phyloP scores from a whole-genome alignment of 2,329 filamentous ascomycete genomes.

The Albophoma yamanashiensis region DNA sequence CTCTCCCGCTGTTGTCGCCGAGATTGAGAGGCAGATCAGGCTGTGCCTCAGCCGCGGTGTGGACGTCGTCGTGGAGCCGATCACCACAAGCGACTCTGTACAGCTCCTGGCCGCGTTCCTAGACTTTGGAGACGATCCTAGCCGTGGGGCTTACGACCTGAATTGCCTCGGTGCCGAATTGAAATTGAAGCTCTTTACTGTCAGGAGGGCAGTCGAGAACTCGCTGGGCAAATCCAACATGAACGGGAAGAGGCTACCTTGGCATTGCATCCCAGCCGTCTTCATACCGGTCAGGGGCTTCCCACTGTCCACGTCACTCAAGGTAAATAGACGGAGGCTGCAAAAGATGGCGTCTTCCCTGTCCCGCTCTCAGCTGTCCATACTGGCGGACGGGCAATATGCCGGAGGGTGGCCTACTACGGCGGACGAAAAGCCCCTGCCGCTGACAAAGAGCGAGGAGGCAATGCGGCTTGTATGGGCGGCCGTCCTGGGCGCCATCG shows the following conservation, averaged over 20 bases:
- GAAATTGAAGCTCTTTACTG: conserved; percentile 30
- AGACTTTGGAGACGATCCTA: conserved; percentile 31
- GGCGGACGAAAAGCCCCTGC: conserved; percentile 31
- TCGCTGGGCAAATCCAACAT: conserved; percentile 22
- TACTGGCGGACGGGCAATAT: conserved; percentile 20
- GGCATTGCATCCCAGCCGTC: conserved; percentile 32
- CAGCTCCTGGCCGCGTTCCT: conserved; percentile 37
- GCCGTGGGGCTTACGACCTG: conserved; percentile 26
- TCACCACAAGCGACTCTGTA: conserved; percentile 32
- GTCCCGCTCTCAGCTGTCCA: conserved; percentile 30
- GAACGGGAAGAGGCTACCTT: conserved; percentile 16
- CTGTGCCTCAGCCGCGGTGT: conserved; percentile 33
- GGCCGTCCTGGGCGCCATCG: conserved; percentile 25
- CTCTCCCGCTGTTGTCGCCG: conserved; percentile 26
- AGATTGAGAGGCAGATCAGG: conserved; percentile 36
- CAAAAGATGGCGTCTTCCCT: conserved; percentile 32
- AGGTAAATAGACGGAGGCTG: conserved; percentile 37
- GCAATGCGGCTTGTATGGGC: conserved; percentile 38
- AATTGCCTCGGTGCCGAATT: conserved; percentile 25
- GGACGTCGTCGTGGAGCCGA: conserved; percentile 37
- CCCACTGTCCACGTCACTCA: conserved; percentile 37
- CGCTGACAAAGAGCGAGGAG: conserved; percentile 35
- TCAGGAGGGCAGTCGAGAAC: conserved; percentile 31
- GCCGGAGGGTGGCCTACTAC: conserved; percentile 22
- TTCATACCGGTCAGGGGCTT: conserved; percentile 38